phyloP scores from a whole-genome alignment of 345 rosid species.

The Alliaria petiolata region DNA sequence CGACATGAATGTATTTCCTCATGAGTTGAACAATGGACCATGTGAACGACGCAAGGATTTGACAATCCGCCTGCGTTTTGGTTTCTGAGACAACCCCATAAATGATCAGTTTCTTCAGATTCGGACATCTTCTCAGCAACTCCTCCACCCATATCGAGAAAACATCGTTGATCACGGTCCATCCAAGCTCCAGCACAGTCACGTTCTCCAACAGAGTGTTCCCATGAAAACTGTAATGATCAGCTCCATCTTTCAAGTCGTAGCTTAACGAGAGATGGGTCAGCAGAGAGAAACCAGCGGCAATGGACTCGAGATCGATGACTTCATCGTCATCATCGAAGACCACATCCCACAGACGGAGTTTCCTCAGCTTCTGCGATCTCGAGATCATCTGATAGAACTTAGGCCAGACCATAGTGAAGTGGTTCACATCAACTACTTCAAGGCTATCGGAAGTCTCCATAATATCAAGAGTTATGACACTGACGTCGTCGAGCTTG shows the following conservation, averaged over 20 bases:
- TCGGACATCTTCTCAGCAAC: slow-evolving; percentile 61
- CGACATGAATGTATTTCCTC: slow-evolving; percentile 70
- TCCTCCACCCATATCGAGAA: slow-evolving; percentile 66
- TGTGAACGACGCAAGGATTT: slow-evolving; percentile 62
- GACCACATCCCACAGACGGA: slow-evolving; percentile 78
- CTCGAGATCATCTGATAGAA: slow-evolving; percentile 74
- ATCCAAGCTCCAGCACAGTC: slow-evolving; percentile 67
- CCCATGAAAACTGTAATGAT: slow-evolving; percentile 62
- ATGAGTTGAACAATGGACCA: slow-evolving; percentile 66
- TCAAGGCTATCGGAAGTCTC: slow-evolving; percentile 65
- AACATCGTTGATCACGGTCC: slow-evolving; percentile 57
- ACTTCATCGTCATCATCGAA: slow-evolving; percentile 58
- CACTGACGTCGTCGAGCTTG: slow-evolving; percentile 67
- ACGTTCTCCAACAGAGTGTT: slow-evolving; percentile 51
- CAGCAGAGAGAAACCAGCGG: slow-evolving; percentile 59
- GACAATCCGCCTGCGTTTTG: slow-evolving; percentile 62
- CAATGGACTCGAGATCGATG: slow-evolving; percentile 67
- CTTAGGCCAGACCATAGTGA: slow-evolving; percentile 67
- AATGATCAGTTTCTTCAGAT: slow-evolving; percentile 61
- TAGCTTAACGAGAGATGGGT: slow-evolving; percentile 69
- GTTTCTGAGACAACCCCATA: slow-evolving; percentile 69
- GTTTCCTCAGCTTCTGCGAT: slow-evolving; percentile 66
- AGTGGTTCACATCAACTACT: slow-evolving; percentile 63
- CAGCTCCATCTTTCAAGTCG: slow-evolving; percentile 55
- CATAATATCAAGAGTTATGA: slow-evolving; percentile 67